Base-by-base conservation (phyloP, 306 rosid species). In the Echinosophora koreensis region DNA sequence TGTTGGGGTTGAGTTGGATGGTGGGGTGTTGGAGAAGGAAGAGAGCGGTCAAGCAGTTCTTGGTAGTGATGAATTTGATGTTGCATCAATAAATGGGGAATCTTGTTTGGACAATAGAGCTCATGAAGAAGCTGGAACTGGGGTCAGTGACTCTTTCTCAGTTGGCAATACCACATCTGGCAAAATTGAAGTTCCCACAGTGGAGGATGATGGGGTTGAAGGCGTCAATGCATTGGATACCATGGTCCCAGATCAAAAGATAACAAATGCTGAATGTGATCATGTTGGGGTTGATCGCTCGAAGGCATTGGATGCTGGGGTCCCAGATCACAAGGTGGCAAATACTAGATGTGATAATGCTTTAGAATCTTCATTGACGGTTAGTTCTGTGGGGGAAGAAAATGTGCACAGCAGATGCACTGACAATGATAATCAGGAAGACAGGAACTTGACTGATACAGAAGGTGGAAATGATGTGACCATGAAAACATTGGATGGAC, bases 301-400 rank as follows among this genome's bases (percentile, higher is more conserved):
- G 51, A 76, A 74, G 58, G 55, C 83, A 17, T 58, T 9, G 46
- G 88, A 76, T 76, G 81, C 62, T 57, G 87, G 37, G 56, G 73
- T 13, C 78, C 62, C 3, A 1, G 85, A 75, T 72, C 78, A 69
- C 8, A 49, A 69, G 32, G 49, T 59, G 52, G 13, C 10, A 66
- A 74, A 71, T 79, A 54, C 78, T 67, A 61, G 58, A 41, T 52
- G 4, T 27, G 81, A 77, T 41, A 80, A 80, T 76, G 86, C 75
- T 66, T 73, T 60, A 16, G 83, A 67, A 16, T 82, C 77, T 81
- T 73, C 64, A 2, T 70, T 73, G 18, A 68, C 42, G 3, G 83
- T 30, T 85, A 74, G 74, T 79, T 61, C 85, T 59, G 16, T 51
- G 42, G 73, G 71, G 57, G 83, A 47, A 62, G 85, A 78, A 74